Percentiles rank a stretch among this genome's conserved stretches.
Evolutionary conservation across 371 early-diverging fungal genomes (phyloP).

Genomic region (Rhizopus sp.): DNA sequence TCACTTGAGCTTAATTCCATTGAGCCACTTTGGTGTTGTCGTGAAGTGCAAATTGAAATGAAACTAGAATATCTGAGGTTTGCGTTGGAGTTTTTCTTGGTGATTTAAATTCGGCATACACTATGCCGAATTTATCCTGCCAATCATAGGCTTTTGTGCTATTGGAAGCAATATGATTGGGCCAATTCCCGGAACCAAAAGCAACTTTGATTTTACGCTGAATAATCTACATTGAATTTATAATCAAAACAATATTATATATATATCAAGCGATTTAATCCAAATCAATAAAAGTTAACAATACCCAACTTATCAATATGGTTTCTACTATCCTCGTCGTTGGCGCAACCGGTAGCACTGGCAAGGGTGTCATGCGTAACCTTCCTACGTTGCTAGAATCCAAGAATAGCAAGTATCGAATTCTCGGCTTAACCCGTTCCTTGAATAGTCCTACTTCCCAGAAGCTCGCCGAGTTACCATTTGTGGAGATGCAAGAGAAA

Average conservation of each 20-base stretch:
- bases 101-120: too few relatives aligned
- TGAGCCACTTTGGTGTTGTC: too few relatives aligned
- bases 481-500: neutral
- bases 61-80: too few relatives aligned
- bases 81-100: too few relatives aligned
- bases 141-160: too few relatives aligned
- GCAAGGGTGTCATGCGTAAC: neutral
- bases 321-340: neutral
- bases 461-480: neutral
- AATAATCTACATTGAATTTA: neutral
- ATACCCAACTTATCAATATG: neutral
- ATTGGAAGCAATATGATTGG: too few relatives aligned
- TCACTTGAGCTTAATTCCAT: too few relatives aligned
- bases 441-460: neutral
- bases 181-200: neutral
- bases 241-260: neutral
- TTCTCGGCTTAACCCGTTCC: neutral
- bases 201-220: neutral
- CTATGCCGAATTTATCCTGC: too few relatives aligned
- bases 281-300: neutral
- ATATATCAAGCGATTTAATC: neutral
- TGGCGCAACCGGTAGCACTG: neutral
- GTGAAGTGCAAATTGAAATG: too few relatives aligned
- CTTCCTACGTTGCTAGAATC: neutral
- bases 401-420: neutral